Conservation (phyloP, 2,329 filamentous ascomycete genomes). For the Cercospora brassicicola region DNA sequence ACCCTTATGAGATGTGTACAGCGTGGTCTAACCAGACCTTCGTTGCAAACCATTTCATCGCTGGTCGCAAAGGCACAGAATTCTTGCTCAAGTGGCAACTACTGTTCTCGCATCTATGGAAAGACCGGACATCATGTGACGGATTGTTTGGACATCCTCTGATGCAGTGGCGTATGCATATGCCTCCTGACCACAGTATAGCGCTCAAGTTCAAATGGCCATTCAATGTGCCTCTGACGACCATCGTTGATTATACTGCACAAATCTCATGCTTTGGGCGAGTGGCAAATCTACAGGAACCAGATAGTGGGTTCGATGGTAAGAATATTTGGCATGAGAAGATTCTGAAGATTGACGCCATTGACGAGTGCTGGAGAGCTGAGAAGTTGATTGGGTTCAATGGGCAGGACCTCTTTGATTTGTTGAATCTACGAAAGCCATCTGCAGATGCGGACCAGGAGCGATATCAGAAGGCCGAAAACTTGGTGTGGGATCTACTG, state of each 20-base stretch:
- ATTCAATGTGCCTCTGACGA: neutral
- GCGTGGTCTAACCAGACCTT: neutral
- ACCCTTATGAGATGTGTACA: neutral
- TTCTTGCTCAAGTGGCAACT: neutral
- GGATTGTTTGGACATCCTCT: neutral
- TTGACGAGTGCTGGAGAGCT: neutral
- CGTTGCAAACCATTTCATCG: neutral
- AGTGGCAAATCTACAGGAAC: neutral
- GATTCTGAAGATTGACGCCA: neutral
- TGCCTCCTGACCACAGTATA: neutral
- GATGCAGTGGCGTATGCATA: neutral
- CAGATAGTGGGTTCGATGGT: neutral
- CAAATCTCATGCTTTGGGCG: neutral
- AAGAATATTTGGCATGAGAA: neutral
- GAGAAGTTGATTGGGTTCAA: neutral
- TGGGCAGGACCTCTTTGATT: neutral
- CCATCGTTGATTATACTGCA: neutral
- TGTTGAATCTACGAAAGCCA: neutral
- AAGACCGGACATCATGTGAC: neutral
- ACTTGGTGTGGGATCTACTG: neutral
- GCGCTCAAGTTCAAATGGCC: neutral
- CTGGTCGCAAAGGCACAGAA: neutral
- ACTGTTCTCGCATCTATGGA: conserved; percentile 1
- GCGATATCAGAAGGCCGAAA: neutral
- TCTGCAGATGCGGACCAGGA: neutral